phyloP scores from a whole-genome alignment of 345 rosid species.

The Moricandia arvensis region DNA sequence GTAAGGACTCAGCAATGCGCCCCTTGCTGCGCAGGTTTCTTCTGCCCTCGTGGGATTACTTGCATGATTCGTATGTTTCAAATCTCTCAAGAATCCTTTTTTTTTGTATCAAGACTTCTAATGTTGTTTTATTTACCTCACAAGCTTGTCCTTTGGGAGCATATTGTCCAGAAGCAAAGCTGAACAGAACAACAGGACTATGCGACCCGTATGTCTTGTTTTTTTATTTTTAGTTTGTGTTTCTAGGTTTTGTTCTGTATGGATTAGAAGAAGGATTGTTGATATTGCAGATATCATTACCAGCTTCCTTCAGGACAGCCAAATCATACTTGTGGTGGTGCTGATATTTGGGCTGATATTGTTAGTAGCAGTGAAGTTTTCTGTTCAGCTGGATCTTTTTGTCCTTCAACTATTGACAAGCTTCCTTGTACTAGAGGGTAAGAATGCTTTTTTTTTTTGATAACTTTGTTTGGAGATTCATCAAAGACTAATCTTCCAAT shows the following conservation, averaged over 20 bases:
- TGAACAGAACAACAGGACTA: slow-evolving; percentile 70
- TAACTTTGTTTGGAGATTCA: slow-evolving; percentile 18
- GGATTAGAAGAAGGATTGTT: slow-evolving; percentile 46
- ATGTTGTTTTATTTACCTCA: slow-evolving; percentile 1
- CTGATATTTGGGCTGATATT: slow-evolving; percentile 89
- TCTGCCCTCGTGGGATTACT: slow-evolving; percentile 94
- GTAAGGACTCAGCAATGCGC: slow-evolving; percentile 49
- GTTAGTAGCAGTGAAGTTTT: slow-evolving; percentile 74
- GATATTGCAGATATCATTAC: slow-evolving; percentile 75
- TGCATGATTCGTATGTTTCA: slow-evolving; percentile 95
- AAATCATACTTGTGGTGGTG: slow-evolving; percentile 91
- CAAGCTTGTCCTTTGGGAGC: slow-evolving; percentile 95
- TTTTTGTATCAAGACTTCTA: not conserved
- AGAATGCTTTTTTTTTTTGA: slow-evolving; percentile 37
- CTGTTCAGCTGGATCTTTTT: slow-evolving; percentile 90
- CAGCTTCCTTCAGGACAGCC: slow-evolving; percentile 74
- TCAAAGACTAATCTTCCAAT: slow-evolving; percentile 30
- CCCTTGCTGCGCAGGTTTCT: slow-evolving; percentile 91
- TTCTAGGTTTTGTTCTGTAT: slow-evolving; percentile 14
- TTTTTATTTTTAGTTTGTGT: not conserved
- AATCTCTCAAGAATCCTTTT: not conserved
- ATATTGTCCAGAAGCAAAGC: slow-evolving; percentile 72
- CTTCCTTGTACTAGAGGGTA: slow-evolving; percentile 88
- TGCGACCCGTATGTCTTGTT: slow-evolving; percentile 90
- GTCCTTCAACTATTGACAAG: slow-evolving; percentile 75